Percentiles rank a stretch among this genome's conserved stretches.
Evolutionary conservation across 2,329 filamentous ascomycete genomes (phyloP).

Genomic region (Cladosporium halotolerans): DNA sequence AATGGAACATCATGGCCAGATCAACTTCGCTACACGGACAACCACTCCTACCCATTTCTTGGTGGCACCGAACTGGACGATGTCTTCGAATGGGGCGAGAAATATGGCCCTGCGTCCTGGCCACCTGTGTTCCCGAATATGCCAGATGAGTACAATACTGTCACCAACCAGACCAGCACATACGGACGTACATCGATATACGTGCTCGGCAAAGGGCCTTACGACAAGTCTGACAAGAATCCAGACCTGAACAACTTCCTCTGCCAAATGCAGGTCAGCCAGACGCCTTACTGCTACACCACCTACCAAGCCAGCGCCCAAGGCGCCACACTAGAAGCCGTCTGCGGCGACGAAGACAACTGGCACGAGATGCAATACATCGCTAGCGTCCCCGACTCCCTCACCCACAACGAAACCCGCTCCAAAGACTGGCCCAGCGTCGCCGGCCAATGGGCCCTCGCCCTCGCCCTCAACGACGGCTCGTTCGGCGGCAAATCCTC

Average conservation of each 20-base stretch:
- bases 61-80: constrained; percentile 50
- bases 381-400: constrained; percentile 46
- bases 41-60: constrained; percentile 13
- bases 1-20: constrained; percentile 14
- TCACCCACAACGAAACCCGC: constrained; percentile 41
- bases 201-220: constrained; percentile 50
- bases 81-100: constrained; percentile 60
- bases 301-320: constrained; percentile 38
- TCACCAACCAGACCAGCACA: constrained; percentile 48
- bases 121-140: constrained; percentile 39
- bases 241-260: constrained; percentile 39
- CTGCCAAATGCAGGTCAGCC: constrained; percentile 60
- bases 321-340: constrained; percentile 54
- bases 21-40: constrained; percentile 10
- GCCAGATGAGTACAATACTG: constrained; percentile 60
- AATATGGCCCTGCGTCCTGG: constrained; percentile 36
- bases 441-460: constrained; percentile 34
- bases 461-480: constrained; percentile 38
- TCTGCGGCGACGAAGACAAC: constrained; percentile 51
- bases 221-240: background rate
- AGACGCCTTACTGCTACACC: constrained; percentile 62
- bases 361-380: constrained; percentile 52
- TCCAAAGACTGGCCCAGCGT: constrained; percentile 40
- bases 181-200: constrained; percentile 55
- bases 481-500: constrained; percentile 38